phyloP scores from a whole-genome alignment of 768 basidiomycete species.

The Mycena epipterygia region DNA sequence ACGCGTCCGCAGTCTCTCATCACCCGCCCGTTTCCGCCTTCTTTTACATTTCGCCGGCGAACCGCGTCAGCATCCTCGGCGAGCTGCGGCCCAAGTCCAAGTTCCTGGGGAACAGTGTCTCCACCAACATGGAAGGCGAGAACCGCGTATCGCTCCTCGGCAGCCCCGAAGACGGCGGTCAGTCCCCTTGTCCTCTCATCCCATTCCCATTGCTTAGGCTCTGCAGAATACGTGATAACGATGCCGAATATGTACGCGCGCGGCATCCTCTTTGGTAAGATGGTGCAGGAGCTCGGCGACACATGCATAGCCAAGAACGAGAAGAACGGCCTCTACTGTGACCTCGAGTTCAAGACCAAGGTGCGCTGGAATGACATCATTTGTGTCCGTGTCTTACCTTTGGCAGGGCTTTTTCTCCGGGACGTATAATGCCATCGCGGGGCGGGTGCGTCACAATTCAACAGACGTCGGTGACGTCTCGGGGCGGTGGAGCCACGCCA shows the following conservation, averaged over 20 bases:
- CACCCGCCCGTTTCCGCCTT: slow-evolving; percentile 97
- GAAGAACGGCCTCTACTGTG: slow-evolving; percentile 78
- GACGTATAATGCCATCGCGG: slow-evolving; percentile 91
- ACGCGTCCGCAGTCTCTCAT: slow-evolving; percentile 80
- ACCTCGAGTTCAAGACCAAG: slow-evolving; percentile 98
- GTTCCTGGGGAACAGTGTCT: slow-evolving; percentile 97
- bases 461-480: slow-evolving; percentile 86
- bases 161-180: slow-evolving; percentile 88
- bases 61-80: slow-evolving; percentile 88
- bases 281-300: slow-evolving; percentile 97
- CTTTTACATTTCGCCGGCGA: slow-evolving; percentile 93
- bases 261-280: slow-evolving; percentile 90
- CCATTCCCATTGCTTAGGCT: slow-evolving; percentile 9
- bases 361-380: slow-evolving; percentile 52
- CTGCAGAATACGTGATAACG: slow-evolving; percentile 84
- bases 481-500: slow-evolving; percentile 91
- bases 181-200: slow-evolving; percentile 44
- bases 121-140: slow-evolving; percentile 97
- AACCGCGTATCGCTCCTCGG: slow-evolving; percentile 89
- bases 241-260: slow-evolving; percentile 99
- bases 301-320: slow-evolving; percentile 88
- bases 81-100: slow-evolving; percentile 96
- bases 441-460: slow-evolving; percentile 76
- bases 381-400: slow-evolving; percentile 1
- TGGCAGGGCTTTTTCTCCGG: slow-evolving; percentile 95